Conservation (phyloP, 305 asterid genomes). For the Petunia hybrid region DNA sequence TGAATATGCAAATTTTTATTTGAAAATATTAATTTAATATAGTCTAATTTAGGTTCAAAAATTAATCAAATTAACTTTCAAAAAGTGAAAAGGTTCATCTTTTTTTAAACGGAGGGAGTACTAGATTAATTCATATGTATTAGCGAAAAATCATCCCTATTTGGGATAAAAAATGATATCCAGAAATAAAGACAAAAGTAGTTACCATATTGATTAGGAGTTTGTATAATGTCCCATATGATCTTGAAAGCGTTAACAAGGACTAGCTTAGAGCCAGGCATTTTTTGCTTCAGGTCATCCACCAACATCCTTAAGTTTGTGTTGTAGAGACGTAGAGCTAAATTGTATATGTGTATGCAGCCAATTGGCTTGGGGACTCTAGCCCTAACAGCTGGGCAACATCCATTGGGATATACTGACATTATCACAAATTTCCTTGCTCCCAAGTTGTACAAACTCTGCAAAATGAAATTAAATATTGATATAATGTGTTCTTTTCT, state of each 20-base stretch:
- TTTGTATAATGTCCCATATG: conserved; percentile 53
- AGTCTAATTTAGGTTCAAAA: too few species aligned
- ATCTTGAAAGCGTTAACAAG: conserved; percentile 62
- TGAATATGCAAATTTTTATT: too few species aligned
- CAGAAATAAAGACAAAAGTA: background rate
- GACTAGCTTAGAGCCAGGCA: conserved; percentile 66
- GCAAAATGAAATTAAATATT: background rate
- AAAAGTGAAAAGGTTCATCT: too few species aligned
- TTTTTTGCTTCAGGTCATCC: conserved; percentile 44
- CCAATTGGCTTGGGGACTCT: conserved; percentile 27
- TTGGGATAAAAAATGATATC: background rate
- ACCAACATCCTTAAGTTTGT: conserved; percentile 52
- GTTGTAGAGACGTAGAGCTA: conserved; percentile 61
- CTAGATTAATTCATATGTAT: too few species aligned
- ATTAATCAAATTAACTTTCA: too few species aligned
- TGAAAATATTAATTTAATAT: too few species aligned
- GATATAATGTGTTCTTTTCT: background rate
- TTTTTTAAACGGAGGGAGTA: too few species aligned
- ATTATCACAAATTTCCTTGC: conserved; percentile 29
- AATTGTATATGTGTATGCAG: conserved; percentile 53
- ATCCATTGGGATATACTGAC: conserved; percentile 26
- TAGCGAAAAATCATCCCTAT: too few species aligned
- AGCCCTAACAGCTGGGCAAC: background rate
- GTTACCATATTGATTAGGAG: conserved; percentile 51
- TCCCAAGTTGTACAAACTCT: conserved; percentile 30